phyloP scores from a whole-genome alignment of 306 rosid species.

The Pterocarpus macrocarpus region DNA sequence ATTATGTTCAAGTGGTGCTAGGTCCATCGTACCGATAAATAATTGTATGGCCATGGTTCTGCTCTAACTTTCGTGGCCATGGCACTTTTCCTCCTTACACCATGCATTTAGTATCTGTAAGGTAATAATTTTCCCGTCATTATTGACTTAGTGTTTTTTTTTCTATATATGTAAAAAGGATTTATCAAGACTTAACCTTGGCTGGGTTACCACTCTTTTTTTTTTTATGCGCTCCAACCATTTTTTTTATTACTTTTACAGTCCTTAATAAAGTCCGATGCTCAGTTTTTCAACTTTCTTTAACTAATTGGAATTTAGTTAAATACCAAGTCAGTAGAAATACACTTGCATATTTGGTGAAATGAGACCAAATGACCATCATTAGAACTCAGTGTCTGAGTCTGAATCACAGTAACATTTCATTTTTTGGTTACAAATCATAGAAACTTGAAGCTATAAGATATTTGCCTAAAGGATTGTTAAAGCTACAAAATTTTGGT shows the following conservation, averaged over 20 bases:
- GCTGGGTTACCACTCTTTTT: no score
- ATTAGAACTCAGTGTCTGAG: neutral
- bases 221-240: no score
- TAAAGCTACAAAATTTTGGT: neutral
- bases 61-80: constrained; percentile 2
- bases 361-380: neutral
- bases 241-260: no score
- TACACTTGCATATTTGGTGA: neutral
- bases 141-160: neutral
- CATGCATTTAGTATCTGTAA: neutral
- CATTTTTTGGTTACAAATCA: neutral
- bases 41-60: neutral
- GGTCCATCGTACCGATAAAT: neutral
- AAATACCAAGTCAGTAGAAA: neutral
- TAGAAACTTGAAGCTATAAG: neutral
- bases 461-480: neutral
- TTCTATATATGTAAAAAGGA: no score
- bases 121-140: neutral
- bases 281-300: no score
- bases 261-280: no score
- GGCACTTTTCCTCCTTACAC: neutral
- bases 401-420: neutral
- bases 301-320: neutral
- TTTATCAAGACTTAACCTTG: no score
- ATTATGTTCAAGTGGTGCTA: constrained; percentile 9